Conservation (phyloP, 140 eudicot species). For the Anethum foeniculum region DNA sequence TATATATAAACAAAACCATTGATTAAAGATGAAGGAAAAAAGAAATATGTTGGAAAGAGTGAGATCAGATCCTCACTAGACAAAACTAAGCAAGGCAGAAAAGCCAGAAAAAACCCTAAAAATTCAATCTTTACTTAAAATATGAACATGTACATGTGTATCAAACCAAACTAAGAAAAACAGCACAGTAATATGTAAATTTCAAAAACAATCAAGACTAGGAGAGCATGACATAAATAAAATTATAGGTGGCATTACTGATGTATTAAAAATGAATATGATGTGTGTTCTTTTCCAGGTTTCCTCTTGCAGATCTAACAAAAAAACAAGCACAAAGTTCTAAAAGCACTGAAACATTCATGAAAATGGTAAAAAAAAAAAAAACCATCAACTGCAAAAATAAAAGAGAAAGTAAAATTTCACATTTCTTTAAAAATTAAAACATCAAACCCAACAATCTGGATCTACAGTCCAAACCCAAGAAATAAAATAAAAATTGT, state of each 20-base stretch:
- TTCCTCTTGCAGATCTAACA: constrained; percentile 84
- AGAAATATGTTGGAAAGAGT: background rate
- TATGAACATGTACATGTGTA: background rate
- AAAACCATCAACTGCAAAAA: background rate
- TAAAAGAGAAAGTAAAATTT: constrained; percentile 18
- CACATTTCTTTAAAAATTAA: constrained; percentile 1
- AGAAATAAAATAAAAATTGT: background rate
- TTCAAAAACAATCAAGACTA: background rate
- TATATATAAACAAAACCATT: background rate
- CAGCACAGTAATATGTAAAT: background rate
- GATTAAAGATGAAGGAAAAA: background rate
- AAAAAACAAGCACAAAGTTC: constrained; percentile 49
- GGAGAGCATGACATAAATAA: constrained; percentile 5
- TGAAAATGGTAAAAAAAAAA: constrained; percentile 50
- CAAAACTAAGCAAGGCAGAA: constrained; percentile 9
- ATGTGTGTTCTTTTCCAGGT: constrained; percentile 42
- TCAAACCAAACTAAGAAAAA: constrained; percentile 1
- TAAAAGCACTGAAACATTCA: constrained; percentile 55
- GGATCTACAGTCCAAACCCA: constrained; percentile 27
- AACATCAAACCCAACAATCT: constrained; percentile 5
- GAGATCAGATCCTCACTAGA: background rate
- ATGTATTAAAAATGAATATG: constrained; percentile 11
- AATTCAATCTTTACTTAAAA: background rate
- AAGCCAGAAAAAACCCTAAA: background rate
- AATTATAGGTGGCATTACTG: constrained; percentile 11